Percentiles rank a stretch among this genome's conserved stretches.
Conservation (phyloP, 768 basidiomycete genomes). For the Daedalea quercina region DNA sequence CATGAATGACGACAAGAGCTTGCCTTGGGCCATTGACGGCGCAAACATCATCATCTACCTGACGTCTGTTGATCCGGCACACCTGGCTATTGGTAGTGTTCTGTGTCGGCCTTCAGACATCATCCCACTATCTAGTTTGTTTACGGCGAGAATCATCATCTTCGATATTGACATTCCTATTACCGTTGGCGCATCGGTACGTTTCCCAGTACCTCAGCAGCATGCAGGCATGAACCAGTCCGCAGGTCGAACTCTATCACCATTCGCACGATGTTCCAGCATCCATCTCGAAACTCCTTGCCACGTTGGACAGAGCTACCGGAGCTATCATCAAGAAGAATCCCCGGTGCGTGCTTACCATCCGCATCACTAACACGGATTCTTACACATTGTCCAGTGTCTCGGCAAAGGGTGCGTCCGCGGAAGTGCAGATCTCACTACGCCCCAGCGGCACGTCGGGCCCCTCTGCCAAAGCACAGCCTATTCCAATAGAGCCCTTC, state of each 20-base stretch:
- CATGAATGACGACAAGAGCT: slow-evolving; percentile 69
- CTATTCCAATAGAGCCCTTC: slow-evolving; percentile 86
- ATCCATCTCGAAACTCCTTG: slow-evolving; percentile 73
- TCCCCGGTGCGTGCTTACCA: slow-evolving; percentile 67
- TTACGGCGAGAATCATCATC: slow-evolving; percentile 84
- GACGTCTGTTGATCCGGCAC: slow-evolving; percentile 76
- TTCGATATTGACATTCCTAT: slow-evolving; percentile 92
- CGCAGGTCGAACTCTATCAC: slow-evolving; percentile 87
- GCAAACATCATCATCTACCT: slow-evolving; percentile 84
- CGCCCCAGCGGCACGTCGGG: slow-evolving; percentile 50
- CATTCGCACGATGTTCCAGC: slow-evolving; percentile 92
- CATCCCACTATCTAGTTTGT: slow-evolving; percentile 70
- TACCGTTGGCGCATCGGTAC: slow-evolving; percentile 77
- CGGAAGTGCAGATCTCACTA: slow-evolving; percentile 78
- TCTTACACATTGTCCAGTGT: slow-evolving; percentile 42
- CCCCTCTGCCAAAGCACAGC: slow-evolving; percentile 35
- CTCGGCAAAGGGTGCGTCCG: slow-evolving; percentile 76
- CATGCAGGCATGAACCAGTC: background rate
- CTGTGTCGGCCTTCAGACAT: slow-evolving; percentile 69
- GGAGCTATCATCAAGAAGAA: slow-evolving; percentile 70
- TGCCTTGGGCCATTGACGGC: slow-evolving; percentile 87
- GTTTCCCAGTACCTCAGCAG: background rate
- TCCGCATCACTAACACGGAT: no score
- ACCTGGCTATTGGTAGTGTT: slow-evolving; percentile 84
- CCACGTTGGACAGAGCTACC: slow-evolving; percentile 70